These are phyloP conservation scores for Trapa bicornis DNA, from an alignment of 345 rosid genomes.

Conservation along the genomic window DNA sequence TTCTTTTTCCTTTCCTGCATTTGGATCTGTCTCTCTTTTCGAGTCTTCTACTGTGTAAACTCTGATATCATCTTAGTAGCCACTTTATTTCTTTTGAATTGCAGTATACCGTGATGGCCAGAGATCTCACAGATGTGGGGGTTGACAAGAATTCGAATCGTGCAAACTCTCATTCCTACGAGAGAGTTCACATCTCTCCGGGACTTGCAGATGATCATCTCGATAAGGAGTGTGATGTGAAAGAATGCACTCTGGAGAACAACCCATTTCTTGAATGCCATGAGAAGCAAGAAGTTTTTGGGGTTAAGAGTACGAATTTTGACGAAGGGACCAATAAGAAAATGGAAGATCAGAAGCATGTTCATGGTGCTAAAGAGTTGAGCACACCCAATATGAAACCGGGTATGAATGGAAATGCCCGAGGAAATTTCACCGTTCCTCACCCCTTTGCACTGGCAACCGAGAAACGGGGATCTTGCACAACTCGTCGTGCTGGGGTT, in stretches of 20 bases:
- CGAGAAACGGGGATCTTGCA: constrained; percentile 30
- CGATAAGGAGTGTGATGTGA: constrained; percentile 51
- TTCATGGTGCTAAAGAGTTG: constrained; percentile 15
- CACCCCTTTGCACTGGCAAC: constrained; percentile 44
- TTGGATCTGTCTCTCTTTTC: neutral
- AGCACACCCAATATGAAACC: constrained; percentile 27
- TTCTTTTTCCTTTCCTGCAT: neutral
- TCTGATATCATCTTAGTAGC: neutral
- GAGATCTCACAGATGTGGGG: constrained; percentile 42
- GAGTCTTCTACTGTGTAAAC: neutral
- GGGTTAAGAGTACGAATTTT: constrained; percentile 25
- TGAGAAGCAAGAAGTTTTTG: constrained; percentile 27
- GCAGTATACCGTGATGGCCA: constrained; percentile 61
- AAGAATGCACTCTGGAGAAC: constrained; percentile 33
- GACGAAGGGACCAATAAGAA: constrained; percentile 21
- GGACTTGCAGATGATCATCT: constrained; percentile 25
- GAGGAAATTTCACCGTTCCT: constrained; percentile 23
- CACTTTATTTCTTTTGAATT: neutral
- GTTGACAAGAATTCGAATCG: constrained; percentile 53
- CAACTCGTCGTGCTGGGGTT: constrained; percentile 13
- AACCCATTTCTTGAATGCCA: constrained; percentile 13
- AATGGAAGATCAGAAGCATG: constrained; percentile 21
- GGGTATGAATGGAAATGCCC: constrained; percentile 16
- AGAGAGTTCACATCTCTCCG: constrained; percentile 35
- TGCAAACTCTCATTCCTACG: constrained; percentile 25